phyloP scores from a whole-genome alignment of 2,329 filamentous ascomycete species.

The Botryotinia calthae region DNA sequence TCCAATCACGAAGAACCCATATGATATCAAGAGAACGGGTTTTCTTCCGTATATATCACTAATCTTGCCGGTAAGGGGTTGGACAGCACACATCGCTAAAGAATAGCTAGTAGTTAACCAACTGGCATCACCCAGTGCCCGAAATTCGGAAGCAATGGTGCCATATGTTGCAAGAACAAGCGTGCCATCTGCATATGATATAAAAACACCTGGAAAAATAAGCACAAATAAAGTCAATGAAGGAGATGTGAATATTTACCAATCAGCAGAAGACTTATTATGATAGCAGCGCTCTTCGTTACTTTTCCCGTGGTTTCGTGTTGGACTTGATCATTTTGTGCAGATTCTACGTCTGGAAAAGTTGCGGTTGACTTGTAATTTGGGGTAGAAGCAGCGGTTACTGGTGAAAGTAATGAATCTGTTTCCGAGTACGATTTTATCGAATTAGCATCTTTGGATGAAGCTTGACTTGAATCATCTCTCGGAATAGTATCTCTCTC shows the following conservation, averaged over 20 bases:
- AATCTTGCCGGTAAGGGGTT: constrained; percentile 70
- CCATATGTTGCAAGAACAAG: constrained; percentile 66
- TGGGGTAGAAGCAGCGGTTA: constrained; percentile 11
- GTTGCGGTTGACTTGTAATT: constrained; percentile 21
- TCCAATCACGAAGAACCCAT: constrained; percentile 62
- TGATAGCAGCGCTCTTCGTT: constrained; percentile 15
- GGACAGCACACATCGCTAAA: constrained; percentile 70
- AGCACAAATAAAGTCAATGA: background rate
- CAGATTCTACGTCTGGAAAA: constrained; percentile 11
- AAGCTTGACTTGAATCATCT: constrained; percentile 6
- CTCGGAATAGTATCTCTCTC: constrained; percentile 4
- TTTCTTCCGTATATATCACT: constrained; percentile 72
- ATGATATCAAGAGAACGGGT: constrained; percentile 61
- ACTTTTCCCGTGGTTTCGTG: background rate
- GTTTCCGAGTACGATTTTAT: constrained; percentile 15
- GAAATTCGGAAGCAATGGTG: constrained; percentile 59
- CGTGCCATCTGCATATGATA: constrained; percentile 62
- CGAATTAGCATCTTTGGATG: constrained; percentile 6
- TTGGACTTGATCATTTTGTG: background rate
- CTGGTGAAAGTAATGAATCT: constrained; percentile 16
- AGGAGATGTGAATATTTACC: constrained; percentile 20
- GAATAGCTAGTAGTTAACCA: constrained; percentile 63
- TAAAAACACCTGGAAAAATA: constrained; percentile 54
- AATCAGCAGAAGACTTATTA: constrained; percentile 31
- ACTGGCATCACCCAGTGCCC: constrained; percentile 53